Conservation (phyloP, 2,329 filamentous ascomycete genomes). For the Orbilia javanica region DNA sequence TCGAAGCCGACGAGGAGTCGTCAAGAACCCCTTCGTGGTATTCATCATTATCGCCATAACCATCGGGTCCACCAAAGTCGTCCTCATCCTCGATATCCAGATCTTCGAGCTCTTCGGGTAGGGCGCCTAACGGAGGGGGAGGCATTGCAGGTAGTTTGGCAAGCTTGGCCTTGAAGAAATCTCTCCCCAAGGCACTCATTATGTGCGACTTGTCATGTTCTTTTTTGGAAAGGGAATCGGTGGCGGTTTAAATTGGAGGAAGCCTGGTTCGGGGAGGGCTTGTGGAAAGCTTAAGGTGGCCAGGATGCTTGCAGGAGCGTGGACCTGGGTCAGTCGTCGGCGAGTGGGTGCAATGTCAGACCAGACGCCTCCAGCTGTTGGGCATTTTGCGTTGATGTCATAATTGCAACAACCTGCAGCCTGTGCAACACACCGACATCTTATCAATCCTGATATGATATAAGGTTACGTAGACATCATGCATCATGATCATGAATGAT, state of each 20-base stretch:
- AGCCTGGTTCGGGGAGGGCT: neutral
- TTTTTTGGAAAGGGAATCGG: neutral
- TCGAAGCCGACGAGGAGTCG: constrained; percentile 79
- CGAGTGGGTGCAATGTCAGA: constrained; percentile 13
- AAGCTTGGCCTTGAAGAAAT: constrained; percentile 82
- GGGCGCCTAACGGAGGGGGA: constrained; percentile 64
- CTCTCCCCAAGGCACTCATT: constrained; percentile 86
- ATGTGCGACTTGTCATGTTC: constrained; percentile 20
- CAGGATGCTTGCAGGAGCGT: constrained; percentile 3
- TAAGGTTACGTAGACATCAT: too few relatives aligned
- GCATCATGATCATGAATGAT: too few relatives aligned
- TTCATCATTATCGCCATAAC: constrained; percentile 63
- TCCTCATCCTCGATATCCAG: constrained; percentile 71
- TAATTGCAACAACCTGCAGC: constrained; percentile 41
- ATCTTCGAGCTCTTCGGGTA: constrained; percentile 67
- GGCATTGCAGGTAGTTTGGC: constrained; percentile 73
- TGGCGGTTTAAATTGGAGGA: neutral
- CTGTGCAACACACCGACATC: constrained; percentile 29
- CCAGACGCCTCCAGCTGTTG: neutral
- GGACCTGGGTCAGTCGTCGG: neutral
- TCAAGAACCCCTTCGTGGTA: constrained; percentile 66
- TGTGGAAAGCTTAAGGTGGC: neutral
- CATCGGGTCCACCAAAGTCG: constrained; percentile 68
- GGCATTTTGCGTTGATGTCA: constrained; percentile 51
- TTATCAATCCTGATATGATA: neutral